Base-by-base conservation (phyloP, 140 eudicot genomes). In the Flaveria floridana region DNA sequence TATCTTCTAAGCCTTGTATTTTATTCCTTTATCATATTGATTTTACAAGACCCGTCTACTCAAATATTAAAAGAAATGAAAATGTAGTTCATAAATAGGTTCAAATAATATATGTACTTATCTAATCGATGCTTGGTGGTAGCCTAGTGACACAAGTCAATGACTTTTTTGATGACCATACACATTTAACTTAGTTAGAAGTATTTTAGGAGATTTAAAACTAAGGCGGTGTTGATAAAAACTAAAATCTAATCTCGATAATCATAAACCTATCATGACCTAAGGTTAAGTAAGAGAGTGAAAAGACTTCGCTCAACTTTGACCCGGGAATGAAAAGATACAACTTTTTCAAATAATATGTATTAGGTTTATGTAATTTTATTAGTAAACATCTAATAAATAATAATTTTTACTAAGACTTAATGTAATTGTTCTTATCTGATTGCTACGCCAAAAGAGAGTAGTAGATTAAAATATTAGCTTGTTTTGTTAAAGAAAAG, bases 401-500 rank as follows among this genome's bases (percentile, higher is more conserved):
- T 13, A 50, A 14, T 13, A 1, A 14, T 0, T 13, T 4, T 50
- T 44, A 44, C 13, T 44, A 8, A 15, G 58, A 52, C 18, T 52
- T 52, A 19, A 2, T 62, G 18, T 28, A 62, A 6, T 2, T n/a
- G 44, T 65, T 25, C 39, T 65, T n/a, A 65, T 65, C 4, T 37
- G 19, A 34, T 34, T 34, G 41, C 41, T 12, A 62, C 19, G 8
- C 7, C 28, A 62, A 28, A 62, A 14, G 44, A 58, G 20, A 62
- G 20, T 62, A 65, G 21, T 57, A 57, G 39, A 59, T 47, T 56
- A 80, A 23, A 58, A 80, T 37, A 75, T 68, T 58, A 70, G 61
- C 6, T 59, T 68, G 68, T 80, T 68, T 68, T 75, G 48, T 75
- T 67, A 46, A 26, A 50, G 56, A 75, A 68, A 80, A 80, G 77